phyloP scores from a whole-genome alignment of 257 asterid species.

The Thymus mandschuricus region DNA sequence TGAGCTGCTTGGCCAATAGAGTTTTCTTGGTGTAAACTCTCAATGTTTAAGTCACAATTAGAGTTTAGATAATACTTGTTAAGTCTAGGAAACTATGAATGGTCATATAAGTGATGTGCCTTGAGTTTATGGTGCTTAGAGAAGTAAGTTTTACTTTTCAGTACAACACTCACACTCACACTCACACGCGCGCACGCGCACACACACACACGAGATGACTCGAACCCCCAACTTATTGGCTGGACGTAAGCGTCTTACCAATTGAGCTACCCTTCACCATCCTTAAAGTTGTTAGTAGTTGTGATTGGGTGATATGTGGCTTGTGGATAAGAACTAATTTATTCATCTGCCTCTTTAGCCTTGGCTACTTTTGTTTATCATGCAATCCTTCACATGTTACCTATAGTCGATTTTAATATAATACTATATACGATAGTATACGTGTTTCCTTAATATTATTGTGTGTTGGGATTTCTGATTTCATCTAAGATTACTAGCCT shows the following conservation, averaged over 20 bases:
- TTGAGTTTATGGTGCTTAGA: background rate
- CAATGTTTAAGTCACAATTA: background rate
- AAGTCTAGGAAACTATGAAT: background rate
- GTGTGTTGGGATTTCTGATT: conserved; percentile 4
- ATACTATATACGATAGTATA: background rate
- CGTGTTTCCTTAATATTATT: conserved; percentile 5
- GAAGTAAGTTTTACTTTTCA: too few species aligned
- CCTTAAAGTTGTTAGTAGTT: background rate
- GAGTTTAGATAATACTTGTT: background rate
- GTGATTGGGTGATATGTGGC: background rate
- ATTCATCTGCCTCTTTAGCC: conserved; percentile 11
- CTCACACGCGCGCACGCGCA: too few species aligned
- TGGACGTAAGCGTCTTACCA: too few species aligned
- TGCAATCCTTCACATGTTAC: background rate
- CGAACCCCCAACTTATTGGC: too few species aligned
- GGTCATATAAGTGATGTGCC: conserved; percentile 8
- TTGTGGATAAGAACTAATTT: background rate
- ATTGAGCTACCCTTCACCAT: too few species aligned
- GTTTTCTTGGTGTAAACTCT: background rate
- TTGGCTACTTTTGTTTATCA: conserved; percentile 1
- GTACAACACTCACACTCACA: too few species aligned
- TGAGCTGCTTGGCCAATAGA: conserved; percentile 1
- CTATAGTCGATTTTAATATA: background rate
- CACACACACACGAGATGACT: too few species aligned
- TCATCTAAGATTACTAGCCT: conserved; percentile 25